Evolutionary conservation across 202 grass and related monocot species (phyloP).

Genomic region (Tripidium arundinaceum): DNA sequence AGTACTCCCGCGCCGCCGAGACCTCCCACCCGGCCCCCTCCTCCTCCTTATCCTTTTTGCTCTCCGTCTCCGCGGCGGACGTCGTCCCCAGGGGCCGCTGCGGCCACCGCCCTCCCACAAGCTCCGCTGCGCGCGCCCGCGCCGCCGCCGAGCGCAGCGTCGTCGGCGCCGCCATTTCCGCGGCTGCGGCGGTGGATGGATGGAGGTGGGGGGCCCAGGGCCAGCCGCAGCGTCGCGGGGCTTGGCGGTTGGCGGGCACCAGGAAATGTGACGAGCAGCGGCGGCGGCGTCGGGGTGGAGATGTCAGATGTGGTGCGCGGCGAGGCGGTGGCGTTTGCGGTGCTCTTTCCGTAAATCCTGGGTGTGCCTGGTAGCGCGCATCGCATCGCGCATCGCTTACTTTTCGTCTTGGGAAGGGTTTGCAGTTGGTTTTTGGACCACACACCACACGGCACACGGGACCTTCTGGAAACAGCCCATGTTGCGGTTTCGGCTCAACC

Average conservation of each 20-base stretch:
- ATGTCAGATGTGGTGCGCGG: background rate
- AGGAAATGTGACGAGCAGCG: conserved; percentile 8
- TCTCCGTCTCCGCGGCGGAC: conserved; percentile 1
- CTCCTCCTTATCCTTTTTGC: background rate
- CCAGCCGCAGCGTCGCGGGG: too few relatives aligned
- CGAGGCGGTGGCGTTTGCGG: background rate
- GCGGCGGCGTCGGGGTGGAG: background rate
- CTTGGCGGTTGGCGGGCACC: too few relatives aligned
- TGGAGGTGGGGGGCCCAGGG: background rate
- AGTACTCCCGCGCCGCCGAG: conserved; percentile 58
- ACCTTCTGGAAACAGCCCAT: too few relatives aligned
- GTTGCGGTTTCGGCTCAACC: too few relatives aligned
- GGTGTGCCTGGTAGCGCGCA: background rate
- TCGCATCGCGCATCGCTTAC: background rate
- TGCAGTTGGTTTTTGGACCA: background rate
- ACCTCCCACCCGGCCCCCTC: conserved; percentile 43
- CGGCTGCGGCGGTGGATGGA: background rate
- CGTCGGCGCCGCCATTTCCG: conserved; percentile 8
- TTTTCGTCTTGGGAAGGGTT: background rate
- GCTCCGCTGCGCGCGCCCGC: conserved; percentile 2
- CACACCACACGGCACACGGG: too few relatives aligned
- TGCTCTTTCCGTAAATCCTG: background rate
- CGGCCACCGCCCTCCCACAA: background rate
- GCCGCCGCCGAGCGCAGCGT: conserved; percentile 7
- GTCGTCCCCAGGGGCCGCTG: background rate